A percentile compares a stretch with the other conserved stretches of the same genome.
Conservation (phyloP, 352 stramenopile species). For the Aphanomyces astaci region DNA sequence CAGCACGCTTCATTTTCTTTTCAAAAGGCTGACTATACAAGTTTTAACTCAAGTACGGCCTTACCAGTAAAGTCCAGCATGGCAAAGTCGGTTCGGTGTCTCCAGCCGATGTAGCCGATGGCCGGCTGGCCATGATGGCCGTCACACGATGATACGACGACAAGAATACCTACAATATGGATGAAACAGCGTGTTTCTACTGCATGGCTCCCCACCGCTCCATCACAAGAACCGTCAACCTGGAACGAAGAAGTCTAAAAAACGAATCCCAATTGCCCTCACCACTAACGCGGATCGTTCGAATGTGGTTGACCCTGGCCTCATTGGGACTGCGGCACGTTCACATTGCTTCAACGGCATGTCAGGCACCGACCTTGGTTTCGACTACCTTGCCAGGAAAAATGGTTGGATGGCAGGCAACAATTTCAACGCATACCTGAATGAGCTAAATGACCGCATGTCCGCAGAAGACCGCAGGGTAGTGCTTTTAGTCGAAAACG, state of each 20-base stretch:
- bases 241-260: background rate
- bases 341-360: background rate
- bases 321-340: background rate
- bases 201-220: background rate
- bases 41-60: conserved; percentile 20
- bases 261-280: conserved; percentile 1
- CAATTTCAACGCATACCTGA: too few relatives aligned
- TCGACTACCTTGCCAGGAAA: background rate
- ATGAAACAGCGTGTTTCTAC: conserved; percentile 24
- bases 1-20: background rate
- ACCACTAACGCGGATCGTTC: background rate
- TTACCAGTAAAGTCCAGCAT: conserved; percentile 16
- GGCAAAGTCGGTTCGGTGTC: conserved; percentile 17
- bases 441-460: too few relatives aligned
- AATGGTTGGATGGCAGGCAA: background rate
- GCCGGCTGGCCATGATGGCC: too few relatives aligned
- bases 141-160: conserved; percentile 12
- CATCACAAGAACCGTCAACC: background rate
- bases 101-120: background rate
- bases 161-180: conserved; percentile 24
- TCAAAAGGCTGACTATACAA: conserved; percentile 21
- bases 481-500: too few relatives aligned
- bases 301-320: background rate
- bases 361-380: background rate
- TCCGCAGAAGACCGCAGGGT: too few relatives aligned